These are phyloP conservation scores for Hymenotorrendiella dingleyae DNA, from an alignment of 2,329 filamentous ascomycete genomes.

Conservation along the genomic window DNA sequence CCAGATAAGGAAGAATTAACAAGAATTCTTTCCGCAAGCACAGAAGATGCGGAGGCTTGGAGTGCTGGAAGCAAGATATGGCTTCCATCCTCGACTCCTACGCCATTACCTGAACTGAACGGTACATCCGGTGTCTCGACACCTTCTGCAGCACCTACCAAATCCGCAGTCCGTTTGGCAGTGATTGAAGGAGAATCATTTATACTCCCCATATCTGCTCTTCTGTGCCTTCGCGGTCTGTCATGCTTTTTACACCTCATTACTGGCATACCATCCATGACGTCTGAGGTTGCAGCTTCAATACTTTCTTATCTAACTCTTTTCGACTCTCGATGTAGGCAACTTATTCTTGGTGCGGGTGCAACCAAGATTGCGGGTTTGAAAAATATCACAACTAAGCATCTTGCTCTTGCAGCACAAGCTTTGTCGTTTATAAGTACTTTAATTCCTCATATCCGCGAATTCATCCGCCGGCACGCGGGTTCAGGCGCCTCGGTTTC, in stretches of 20 bases:
- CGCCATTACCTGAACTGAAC: conserved; percentile 8
- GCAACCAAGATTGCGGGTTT: conserved; percentile 83
- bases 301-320: conserved; percentile 83
- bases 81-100: conserved; percentile 34
- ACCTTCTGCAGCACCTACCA: conserved; percentile 31
- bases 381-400: conserved; percentile 94
- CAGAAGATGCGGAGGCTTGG: conserved; percentile 64
- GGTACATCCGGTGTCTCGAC: conserved; percentile 15
- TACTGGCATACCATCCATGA: conserved; percentile 81
- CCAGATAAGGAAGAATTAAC: conserved; percentile 53
- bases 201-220: conserved; percentile 76
- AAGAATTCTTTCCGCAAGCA: conserved; percentile 63
- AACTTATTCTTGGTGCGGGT: conserved; percentile 90
- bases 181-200: conserved; percentile 80
- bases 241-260: conserved; percentile 79
- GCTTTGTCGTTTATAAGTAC: conserved; percentile 82
- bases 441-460: conserved; percentile 81
- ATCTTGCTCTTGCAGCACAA: conserved; percentile 86
- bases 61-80: conserved; percentile 53
- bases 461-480: conserved; percentile 77
- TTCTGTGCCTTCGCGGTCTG: conserved; percentile 74
- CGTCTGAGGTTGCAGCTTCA: conserved; percentile 70
- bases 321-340: conserved; percentile 95
- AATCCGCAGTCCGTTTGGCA: conserved; percentile 64
- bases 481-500: conserved; percentile 45